These are phyloP conservation scores for Raphanus hybrid DNA, from an alignment of 441 rosid species.

Conservation along the genomic window DNA sequence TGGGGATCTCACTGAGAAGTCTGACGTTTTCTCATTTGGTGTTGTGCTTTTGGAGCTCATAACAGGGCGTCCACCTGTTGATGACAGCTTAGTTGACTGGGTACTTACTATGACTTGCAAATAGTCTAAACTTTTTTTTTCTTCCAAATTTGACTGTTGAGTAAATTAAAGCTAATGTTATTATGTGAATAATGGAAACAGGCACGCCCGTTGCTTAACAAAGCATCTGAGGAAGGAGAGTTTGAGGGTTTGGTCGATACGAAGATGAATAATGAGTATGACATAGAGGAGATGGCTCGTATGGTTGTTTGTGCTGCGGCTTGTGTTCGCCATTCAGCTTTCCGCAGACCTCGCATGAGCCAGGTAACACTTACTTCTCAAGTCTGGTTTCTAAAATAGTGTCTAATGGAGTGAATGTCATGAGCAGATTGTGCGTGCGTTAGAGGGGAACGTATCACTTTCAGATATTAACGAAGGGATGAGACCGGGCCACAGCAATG, in stretches of 20 bases:
- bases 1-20: conserved; percentile 90
- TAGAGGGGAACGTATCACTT: conserved; percentile 83
- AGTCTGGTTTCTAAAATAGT: background rate
- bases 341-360: conserved; percentile 87
- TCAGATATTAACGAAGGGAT: conserved; percentile 84
- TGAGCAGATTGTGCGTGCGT: conserved; percentile 84
- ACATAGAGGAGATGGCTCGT: conserved; percentile 79
- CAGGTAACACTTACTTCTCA: conserved; percentile 59
- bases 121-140: background rate
- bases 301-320: conserved; percentile 98
- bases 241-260: conserved; percentile 68
- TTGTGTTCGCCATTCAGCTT: conserved; percentile 88
- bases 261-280: conserved; percentile 60
- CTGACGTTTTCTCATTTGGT: conserved; percentile 96
- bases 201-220: conserved; percentile 88
- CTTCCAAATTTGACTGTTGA: background rate
- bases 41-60: conserved; percentile 95
- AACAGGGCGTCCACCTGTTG: conserved; percentile 85
- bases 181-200: conserved; percentile 41
- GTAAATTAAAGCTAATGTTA: conserved; percentile 12
- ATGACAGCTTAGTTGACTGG: conserved; percentile 98
- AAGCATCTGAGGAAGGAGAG: conserved; percentile 82
- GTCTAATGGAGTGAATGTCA: conserved; percentile 27
- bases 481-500: conserved; percentile 76
- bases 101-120: conserved; percentile 47